Evolutionary conservation across 129 eudicot genomes (phyloP).

Genomic region (Centaurea solstitialis): DNA sequence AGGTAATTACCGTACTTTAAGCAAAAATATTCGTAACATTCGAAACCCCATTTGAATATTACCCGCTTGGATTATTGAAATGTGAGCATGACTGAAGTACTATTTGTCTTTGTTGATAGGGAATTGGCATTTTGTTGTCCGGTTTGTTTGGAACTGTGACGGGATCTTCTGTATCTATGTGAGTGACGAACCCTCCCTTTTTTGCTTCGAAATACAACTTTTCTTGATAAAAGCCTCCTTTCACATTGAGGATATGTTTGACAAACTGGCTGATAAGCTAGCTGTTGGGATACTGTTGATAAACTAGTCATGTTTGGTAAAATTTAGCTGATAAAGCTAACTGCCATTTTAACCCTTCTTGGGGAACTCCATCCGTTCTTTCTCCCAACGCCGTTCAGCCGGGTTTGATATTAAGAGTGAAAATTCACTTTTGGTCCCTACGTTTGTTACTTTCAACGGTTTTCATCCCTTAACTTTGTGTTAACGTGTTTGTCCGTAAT

Average conservation of each 20-base stretch:
- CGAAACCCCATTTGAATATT: background rate
- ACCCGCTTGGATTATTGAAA: background rate
- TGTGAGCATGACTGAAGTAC: background rate
- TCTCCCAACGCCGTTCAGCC: too few species aligned
- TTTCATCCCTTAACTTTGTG: too few species aligned
- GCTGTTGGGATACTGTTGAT: background rate
- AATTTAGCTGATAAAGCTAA: too few species aligned
- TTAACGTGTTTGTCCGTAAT: too few species aligned
- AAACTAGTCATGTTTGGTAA: too few species aligned
- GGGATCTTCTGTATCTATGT: conserved; percentile 76
- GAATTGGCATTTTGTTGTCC: conserved; percentile 65
- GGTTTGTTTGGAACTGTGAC: conserved; percentile 65
- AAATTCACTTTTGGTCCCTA: too few species aligned
- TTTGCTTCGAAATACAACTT: background rate
- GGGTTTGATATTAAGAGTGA: too few species aligned
- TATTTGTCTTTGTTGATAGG: conserved; percentile 39
- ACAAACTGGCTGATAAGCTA: background rate
- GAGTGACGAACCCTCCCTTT: conserved; percentile 22
- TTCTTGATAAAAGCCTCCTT: background rate
- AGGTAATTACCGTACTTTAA: conserved; percentile 37
- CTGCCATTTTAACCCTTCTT: too few species aligned
- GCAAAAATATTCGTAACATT: background rate
- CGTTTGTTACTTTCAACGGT: too few species aligned
- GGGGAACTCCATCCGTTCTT: too few species aligned
- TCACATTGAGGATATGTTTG: background rate